phyloP scores from a whole-genome alignment of 2,329 filamentous ascomycete species.

The Fusarium poae region DNA sequence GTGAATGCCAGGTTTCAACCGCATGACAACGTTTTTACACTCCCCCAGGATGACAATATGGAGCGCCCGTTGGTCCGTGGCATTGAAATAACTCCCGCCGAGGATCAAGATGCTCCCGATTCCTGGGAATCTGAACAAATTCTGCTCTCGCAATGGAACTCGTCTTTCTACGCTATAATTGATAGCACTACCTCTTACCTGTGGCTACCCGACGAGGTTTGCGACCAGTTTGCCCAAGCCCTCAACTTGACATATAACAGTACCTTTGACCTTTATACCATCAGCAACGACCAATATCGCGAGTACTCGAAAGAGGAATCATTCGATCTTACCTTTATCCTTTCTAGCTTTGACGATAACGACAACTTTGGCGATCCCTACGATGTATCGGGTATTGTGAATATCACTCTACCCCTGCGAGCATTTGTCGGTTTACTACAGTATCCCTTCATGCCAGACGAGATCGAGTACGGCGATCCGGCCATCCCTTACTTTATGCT shows the following conservation, averaged over 20 bases:
- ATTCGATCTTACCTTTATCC: constrained; percentile 68
- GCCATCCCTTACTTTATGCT: constrained; percentile 75
- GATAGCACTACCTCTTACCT: constrained; percentile 75
- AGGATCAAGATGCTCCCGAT: constrained; percentile 46
- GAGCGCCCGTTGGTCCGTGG: constrained; percentile 72
- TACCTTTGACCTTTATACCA: constrained; percentile 73
- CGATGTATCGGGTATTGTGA: constrained; percentile 64
- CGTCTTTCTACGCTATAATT: constrained; percentile 66
- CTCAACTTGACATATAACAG: constrained; percentile 76
- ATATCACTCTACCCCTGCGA: constrained; percentile 66
- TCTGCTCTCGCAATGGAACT: constrained; percentile 60
- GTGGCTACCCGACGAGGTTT: constrained; percentile 71
- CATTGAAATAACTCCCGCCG: constrained; percentile 59
- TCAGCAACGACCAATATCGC: constrained; percentile 68
- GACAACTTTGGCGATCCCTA: constrained; percentile 65
- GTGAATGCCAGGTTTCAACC: constrained; percentile 72
- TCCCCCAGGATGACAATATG: constrained; percentile 67
- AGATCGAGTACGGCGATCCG: constrained; percentile 60
- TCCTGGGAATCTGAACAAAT: constrained; percentile 58
- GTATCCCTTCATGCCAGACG: constrained; percentile 62
- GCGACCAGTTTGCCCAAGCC: constrained; percentile 72
- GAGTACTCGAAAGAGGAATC: constrained; percentile 59
- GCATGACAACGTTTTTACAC: constrained; percentile 71
- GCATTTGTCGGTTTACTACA: constrained; percentile 65
- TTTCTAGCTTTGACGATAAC: constrained; percentile 68